These are phyloP conservation scores for Aspergillus novofumigatus DNA, from an alignment of 2,329 filamentous ascomycete genomes.

Conservation along the genomic window DNA sequence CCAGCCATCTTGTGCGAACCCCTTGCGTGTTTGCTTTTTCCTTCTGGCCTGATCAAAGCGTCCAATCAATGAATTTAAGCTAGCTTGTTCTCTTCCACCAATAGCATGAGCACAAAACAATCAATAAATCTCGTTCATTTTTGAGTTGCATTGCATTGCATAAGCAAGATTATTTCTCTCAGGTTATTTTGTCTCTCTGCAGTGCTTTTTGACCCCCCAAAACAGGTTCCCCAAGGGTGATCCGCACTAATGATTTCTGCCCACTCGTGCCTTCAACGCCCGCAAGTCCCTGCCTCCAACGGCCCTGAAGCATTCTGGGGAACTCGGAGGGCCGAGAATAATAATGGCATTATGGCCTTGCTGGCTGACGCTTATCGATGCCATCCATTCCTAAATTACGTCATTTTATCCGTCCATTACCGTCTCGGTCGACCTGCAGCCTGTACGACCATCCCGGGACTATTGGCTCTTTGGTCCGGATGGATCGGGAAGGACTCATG, in stretches of 20 bases:
- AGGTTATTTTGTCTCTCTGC: slow-evolving; percentile 6
- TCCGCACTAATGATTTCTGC: not conserved
- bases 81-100: not conserved
- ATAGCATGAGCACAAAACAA: slow-evolving; percentile 4
- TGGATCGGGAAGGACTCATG: not conserved
- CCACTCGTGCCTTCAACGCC: not conserved
- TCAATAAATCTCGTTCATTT: slow-evolving; percentile 13
- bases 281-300: not conserved
- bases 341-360: not conserved
- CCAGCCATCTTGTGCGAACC: slow-evolving; percentile 9
- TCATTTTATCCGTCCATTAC: slow-evolving; percentile 16
- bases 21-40: slow-evolving; percentile 18
- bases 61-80: slow-evolving; percentile 10
- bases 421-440: not conserved
- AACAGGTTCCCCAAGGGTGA: not conserved
- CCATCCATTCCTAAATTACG: slow-evolving; percentile 11
- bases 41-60: slow-evolving; percentile 1
- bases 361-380: not conserved
- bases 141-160: slow-evolving; percentile 25
- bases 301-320: not conserved
- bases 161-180: slow-evolving; percentile 1
- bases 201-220: not conserved
- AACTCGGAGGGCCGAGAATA: not conserved
- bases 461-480: not conserved
- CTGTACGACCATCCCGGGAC: not conserved